Conservation (phyloP, 768 basidiomycete genomes). For the Tylopilus vinaceipallidus region DNA sequence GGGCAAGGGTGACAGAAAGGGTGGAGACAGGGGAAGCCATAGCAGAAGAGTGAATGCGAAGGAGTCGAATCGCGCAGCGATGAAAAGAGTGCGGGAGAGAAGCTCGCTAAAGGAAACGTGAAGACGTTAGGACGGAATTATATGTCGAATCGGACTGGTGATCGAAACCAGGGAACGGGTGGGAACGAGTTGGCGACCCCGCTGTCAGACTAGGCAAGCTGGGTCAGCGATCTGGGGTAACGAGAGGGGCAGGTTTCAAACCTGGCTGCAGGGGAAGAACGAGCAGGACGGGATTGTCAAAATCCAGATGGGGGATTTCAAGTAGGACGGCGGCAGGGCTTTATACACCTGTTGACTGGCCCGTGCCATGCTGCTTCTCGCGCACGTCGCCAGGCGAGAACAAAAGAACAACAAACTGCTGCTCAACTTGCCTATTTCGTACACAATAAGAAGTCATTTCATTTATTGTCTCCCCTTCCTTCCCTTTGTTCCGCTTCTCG, state of each 20-base stretch:
- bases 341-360: conserved; percentile 24
- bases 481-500: conserved; percentile 19
- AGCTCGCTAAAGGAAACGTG: conserved; percentile 26
- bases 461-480: conserved; percentile 22
- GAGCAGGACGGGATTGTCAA: conserved; percentile 34
- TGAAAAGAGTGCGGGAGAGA: conserved; percentile 23
- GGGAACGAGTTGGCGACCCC: conserved; percentile 14
- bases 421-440: conserved; percentile 25
- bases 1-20: conserved; percentile 67
- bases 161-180: conserved; percentile 14
- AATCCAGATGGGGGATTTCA: conserved; percentile 29
- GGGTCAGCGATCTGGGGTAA: conserved; percentile 10
- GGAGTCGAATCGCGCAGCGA: conserved; percentile 33
- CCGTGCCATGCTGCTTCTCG: conserved; percentile 8
- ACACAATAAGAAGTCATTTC: conserved; percentile 28
- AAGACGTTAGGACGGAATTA: conserved; percentile 21
- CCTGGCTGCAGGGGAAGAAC: conserved; percentile 29
- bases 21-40: conserved; percentile 41
- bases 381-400: conserved; percentile 34
- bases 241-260: conserved; percentile 5
- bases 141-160: conserved; percentile 22
- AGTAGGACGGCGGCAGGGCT: conserved; percentile 7
- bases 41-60: conserved; percentile 10
- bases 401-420: conserved; percentile 25
- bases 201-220: conserved; percentile 21